Percentiles rank a stretch among this genome's conserved stretches.
phyloP scores from a whole-genome alignment of 2,329 filamentous ascomycete species.

The Parafenestella ontariensis region DNA sequence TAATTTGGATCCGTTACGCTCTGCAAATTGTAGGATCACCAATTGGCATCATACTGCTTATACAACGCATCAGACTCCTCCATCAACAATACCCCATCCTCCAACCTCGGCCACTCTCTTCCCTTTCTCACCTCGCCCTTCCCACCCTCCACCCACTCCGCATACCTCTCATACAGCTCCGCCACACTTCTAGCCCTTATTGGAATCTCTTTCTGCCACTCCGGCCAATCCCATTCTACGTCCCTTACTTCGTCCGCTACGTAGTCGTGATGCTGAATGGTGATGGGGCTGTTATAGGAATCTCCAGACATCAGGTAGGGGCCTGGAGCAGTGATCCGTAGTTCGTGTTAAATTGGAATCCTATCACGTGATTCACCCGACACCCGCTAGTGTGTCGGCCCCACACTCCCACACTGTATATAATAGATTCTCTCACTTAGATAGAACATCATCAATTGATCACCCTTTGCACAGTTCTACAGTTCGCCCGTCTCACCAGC shows the following conservation, averaged over 20 bases:
- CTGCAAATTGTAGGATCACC: too few species aligned
- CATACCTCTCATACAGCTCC: constrained; percentile 41
- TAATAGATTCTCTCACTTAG: too few species aligned
- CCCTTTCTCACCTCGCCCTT: constrained; percentile 12
- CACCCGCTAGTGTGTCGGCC: too few species aligned
- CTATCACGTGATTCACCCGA: too few species aligned
- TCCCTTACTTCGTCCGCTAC: constrained; percentile 33
- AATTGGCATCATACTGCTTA: constrained; percentile 15
- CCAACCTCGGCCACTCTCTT: constrained; percentile 47
- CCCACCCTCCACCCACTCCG: constrained; percentile 28
- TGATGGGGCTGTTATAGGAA: constrained; percentile 21
- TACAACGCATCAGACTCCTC: constrained; percentile 44
- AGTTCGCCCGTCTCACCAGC: constrained; percentile 27
- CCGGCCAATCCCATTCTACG: constrained; percentile 53
- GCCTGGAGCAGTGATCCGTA: constrained; percentile 51
- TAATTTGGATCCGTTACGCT: not conserved
- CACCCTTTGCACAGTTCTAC: too few species aligned
- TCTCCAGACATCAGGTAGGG: constrained; percentile 45
- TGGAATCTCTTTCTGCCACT: constrained; percentile 42
- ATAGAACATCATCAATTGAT: too few species aligned
- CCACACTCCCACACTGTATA: too few species aligned
- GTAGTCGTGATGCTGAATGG: constrained; percentile 35
- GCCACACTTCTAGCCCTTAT: constrained; percentile 28
- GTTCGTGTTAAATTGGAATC: too few species aligned
- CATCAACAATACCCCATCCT: constrained; percentile 57